These are phyloP conservation scores for Cucumis melo DNA, from an alignment of 306 rosid species.

Conservation along the genomic window DNA sequence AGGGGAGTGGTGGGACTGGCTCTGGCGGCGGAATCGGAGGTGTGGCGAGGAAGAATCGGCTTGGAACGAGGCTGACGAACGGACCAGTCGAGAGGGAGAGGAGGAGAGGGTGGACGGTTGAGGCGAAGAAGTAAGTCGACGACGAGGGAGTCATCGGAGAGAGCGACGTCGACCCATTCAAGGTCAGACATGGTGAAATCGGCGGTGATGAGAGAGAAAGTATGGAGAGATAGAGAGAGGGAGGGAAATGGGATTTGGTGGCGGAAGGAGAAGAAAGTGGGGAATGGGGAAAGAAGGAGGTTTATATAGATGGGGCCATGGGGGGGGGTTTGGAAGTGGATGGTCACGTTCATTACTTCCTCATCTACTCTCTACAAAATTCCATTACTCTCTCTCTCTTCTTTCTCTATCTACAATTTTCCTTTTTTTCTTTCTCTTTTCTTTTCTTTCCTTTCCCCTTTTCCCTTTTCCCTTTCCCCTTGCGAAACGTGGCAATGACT, in stretches of 20 bases:
- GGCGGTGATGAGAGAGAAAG: neutral
- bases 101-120: constrained; percentile 4
- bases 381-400: neutral
- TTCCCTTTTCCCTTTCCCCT: neutral
- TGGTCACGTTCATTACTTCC: neutral
- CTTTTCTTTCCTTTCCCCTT: too few species aligned
- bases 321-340: neutral
- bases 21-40: constrained; percentile 12
- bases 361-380: neutral
- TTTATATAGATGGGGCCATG: constrained; percentile 9
- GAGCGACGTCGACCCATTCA: constrained; percentile 61
- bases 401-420: neutral
- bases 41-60: constrained; percentile 16
- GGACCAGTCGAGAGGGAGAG: constrained; percentile 31
- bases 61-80: constrained; percentile 56
- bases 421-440: neutral
- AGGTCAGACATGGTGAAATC: constrained; percentile 18
- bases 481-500: constrained; percentile 1
- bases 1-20: constrained; percentile 93
- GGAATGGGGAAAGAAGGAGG: constrained; percentile 4
- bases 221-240: neutral
- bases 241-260: neutral
- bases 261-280: neutral
- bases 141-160: constrained; percentile 45
- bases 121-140: constrained; percentile 41